Evolutionary conservation across 2,329 filamentous ascomycete species (phyloP).

Genomic region (Alternaria gansuensis): DNA sequence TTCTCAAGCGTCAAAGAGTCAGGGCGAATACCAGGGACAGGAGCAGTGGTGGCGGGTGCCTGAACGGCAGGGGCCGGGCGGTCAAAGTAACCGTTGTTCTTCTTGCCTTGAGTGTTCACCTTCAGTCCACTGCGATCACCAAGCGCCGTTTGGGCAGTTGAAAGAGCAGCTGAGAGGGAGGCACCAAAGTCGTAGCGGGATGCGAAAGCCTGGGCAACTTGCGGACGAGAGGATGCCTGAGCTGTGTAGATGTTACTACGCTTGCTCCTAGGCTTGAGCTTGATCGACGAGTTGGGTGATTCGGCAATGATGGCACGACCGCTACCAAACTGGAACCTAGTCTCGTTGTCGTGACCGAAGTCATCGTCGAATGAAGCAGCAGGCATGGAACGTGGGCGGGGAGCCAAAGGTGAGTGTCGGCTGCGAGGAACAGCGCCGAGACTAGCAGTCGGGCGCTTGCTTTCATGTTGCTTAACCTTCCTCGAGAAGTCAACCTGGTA

Average conservation of each 20-base stretch:
- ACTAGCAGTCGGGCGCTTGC: constrained; percentile 61
- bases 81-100: constrained; percentile 45
- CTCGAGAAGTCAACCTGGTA: constrained; percentile 95
- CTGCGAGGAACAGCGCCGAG: constrained; percentile 61
- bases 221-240: constrained; percentile 56
- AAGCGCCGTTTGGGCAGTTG: constrained; percentile 72
- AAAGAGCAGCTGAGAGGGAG: constrained; percentile 85
- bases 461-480: constrained; percentile 66
- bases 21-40: constrained; percentile 57
- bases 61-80: constrained; percentile 55
- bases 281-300: constrained; percentile 65
- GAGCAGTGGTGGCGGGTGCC: constrained; percentile 36
- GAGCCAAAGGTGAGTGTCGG: constrained; percentile 57
- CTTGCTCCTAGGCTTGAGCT: constrained; percentile 75
- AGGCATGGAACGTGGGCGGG: constrained; percentile 60
- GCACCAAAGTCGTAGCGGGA: constrained; percentile 96
- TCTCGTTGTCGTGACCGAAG: constrained; percentile 69
- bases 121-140: constrained; percentile 64
- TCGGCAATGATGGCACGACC: constrained; percentile 64
- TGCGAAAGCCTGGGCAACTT: constrained; percentile 77
- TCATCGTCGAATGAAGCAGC: constrained; percentile 68
- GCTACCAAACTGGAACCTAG: constrained; percentile 57
- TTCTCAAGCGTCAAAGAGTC: constrained; percentile 68
- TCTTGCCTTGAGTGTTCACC: constrained; percentile 31
- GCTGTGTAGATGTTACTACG: constrained; percentile 68